Conservation (phyloP, 805 yeast genomes). For the Saccharomycopsis javanensis region DNA sequence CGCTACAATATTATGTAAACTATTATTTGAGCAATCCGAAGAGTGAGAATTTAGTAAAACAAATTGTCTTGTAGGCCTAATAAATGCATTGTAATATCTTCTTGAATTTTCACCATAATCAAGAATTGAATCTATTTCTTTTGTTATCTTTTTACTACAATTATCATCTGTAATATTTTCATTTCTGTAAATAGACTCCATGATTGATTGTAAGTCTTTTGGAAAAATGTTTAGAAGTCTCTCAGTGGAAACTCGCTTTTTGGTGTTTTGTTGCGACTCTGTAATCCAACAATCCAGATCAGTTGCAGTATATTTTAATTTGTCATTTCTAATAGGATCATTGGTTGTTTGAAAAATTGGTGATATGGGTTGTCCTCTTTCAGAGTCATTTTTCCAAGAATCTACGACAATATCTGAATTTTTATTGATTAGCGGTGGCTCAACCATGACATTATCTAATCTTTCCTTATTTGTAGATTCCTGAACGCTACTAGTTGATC, state of each 20-base stretch:
- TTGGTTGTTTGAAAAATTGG: background rate
- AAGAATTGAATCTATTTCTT: conserved; percentile 1
- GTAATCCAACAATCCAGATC: background rate
- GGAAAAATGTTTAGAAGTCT: background rate
- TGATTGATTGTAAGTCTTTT: background rate
- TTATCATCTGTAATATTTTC: background rate
- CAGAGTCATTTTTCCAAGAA: background rate
- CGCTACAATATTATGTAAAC: background rate
- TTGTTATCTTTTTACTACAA: no score
- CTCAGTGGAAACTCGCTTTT: background rate
- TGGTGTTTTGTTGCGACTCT: background rate
- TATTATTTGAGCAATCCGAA: background rate
- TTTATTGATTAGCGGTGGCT: background rate
- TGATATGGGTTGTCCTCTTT: background rate
- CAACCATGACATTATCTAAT: background rate
- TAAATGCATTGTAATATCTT: conserved; percentile 11
- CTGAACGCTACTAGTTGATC: background rate
- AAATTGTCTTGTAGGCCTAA: conserved; percentile 15
- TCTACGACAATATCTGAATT: background rate
- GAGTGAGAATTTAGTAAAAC: background rate
- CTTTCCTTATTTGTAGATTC: background rate
- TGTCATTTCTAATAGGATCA: background rate
- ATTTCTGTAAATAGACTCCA: conserved; percentile 1
- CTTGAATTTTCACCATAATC: conserved; percentile 13
- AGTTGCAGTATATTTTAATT: background rate